A percentile compares a stretch with the other conserved stretches of the same genome.
These are phyloP conservation scores for Mucor racemosus DNA, from an alignment of 371 early-diverging fungal species.

Conservation along the genomic window DNA sequence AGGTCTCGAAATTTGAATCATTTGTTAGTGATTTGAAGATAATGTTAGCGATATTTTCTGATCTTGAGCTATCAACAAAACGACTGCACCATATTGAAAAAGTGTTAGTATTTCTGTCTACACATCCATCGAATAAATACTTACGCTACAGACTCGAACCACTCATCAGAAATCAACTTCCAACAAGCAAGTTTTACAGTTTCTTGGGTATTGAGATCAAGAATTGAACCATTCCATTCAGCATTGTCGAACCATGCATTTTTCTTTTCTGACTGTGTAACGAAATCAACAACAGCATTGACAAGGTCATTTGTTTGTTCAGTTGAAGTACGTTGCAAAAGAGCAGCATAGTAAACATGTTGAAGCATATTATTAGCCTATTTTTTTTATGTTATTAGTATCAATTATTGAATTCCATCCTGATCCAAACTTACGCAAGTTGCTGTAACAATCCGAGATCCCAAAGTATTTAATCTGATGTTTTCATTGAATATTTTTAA, in stretches of 20 bases:
- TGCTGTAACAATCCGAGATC: slow-evolving; percentile 16
- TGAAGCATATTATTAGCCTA: slow-evolving; percentile 45
- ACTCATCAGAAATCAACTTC: slow-evolving; percentile 61
- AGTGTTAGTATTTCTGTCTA: too few species aligned
- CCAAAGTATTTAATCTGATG: not conserved
- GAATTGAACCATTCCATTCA: slow-evolving; percentile 51
- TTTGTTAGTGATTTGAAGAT: slow-evolving; percentile 27
- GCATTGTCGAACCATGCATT: slow-evolving; percentile 3
- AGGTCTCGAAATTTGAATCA: not conserved
- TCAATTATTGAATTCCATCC: not conserved
- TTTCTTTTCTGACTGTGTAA: slow-evolving; percentile 13
- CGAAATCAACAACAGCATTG: slow-evolving; percentile 31
- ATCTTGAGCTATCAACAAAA: slow-evolving; percentile 27
- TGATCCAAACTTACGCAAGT: slow-evolving; percentile 2
- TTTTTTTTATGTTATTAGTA: not conserved
- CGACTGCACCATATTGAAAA: slow-evolving; percentile 9
- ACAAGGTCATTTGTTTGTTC: slow-evolving; percentile 20
- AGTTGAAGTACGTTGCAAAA: not conserved
- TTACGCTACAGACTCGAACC: slow-evolving; percentile 58
- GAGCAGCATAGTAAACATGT: slow-evolving; percentile 37
- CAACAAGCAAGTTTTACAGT: slow-evolving; percentile 53
- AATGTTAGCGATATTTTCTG: slow-evolving; percentile 21
- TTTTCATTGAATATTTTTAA: not conserved
- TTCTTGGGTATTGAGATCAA: slow-evolving; percentile 32
- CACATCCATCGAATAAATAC: not conserved